Evolutionary conservation across 768 basidiomycete genomes (phyloP), one percentile per base, ranked within the genome.

Genomic region (Lactifluus subvellereus): DNA sequence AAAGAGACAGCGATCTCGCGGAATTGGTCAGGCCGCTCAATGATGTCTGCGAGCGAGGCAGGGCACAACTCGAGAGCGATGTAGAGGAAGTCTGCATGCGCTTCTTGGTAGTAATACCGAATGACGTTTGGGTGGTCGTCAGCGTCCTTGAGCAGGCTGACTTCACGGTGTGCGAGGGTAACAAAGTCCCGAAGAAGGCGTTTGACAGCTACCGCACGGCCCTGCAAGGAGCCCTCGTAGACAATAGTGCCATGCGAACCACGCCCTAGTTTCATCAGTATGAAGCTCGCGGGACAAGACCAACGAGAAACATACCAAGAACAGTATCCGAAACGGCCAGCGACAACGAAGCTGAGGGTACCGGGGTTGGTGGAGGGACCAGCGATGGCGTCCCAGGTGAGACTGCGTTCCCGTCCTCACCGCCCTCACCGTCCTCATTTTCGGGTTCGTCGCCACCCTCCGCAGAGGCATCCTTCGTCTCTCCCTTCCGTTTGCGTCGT

Each of bases 111-210:
- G 75, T 94, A 99, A 72, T 99, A 97, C 33, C 94, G 88, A 69
- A 98, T 95, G 73, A 99, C 97, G 76, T 99, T 98, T 18, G 94
- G 94, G 70, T 99, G 97, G 72, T 96, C 94, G 78, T 99, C 97
- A 52, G 91, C 91, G 72, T 97, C 94, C 76, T 98, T 94, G 9
- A 99, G 81, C 45, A 99, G 85, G 70, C 86, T 86, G 32, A 98
- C 94, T 78, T 99, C 97, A 52, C 95, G 90, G 4, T 87, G 81
- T 7, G 95, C 95, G 42, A 99, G 85, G 0, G 94, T 96, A 59
- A 96, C 92, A 69, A 98, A 98, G 74, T 98, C 95, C 68, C 88
- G 89, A 7, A 98, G 82, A 3, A 99, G 82, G 0, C 97, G 91
- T 74, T 99, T 98, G 61, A 99, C 94, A n/a, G 97, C 97, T 0